phyloP scores from a whole-genome alignment of 2,329 filamentous ascomycete species.

The Penicillium sp. region DNA sequence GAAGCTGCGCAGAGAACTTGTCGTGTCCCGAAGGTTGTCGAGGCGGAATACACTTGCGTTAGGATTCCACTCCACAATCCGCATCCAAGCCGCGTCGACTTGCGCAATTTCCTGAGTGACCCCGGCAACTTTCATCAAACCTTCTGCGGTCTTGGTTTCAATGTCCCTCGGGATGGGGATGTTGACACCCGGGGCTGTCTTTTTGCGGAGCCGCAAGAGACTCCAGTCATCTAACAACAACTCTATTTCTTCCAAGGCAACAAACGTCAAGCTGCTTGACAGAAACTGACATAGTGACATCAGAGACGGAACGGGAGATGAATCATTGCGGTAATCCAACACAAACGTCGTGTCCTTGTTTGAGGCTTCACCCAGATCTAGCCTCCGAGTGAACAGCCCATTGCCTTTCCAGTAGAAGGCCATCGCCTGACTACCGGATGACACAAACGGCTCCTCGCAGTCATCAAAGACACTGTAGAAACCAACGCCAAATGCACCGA shows the following conservation, averaged over 20 bases:
- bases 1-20: conserved; percentile 67
- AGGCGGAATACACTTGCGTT: conserved; percentile 43
- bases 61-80: conserved; percentile 76
- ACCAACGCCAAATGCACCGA: conserved; percentile 94
- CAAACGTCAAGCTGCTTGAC: conserved; percentile 92
- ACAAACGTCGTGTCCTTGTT: conserved; percentile 82
- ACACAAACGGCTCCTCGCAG: conserved; percentile 95
- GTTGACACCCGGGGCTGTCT: conserved; percentile 69
- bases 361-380: conserved; percentile 63
- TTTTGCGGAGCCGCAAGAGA: conserved; percentile 74
- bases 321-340: conserved; percentile 85
- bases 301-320: conserved; percentile 79
- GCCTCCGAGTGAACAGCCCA: conserved; percentile 83
- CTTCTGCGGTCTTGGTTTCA: conserved; percentile 76
- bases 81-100: conserved; percentile 87
- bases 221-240: conserved; percentile 86
- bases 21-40: conserved; percentile 40
- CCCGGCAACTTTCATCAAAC: conserved; percentile 77
- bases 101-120: conserved; percentile 84
- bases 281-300: conserved; percentile 86
- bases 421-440: conserved; percentile 88
- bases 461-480: conserved; percentile 99
- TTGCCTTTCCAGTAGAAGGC: conserved; percentile 99
- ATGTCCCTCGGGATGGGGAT: conserved; percentile 73
- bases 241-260: conserved; percentile 80